Conservation (phyloP, 2,329 filamentous ascomycete species). For the Fusarium virguliforme region DNA sequence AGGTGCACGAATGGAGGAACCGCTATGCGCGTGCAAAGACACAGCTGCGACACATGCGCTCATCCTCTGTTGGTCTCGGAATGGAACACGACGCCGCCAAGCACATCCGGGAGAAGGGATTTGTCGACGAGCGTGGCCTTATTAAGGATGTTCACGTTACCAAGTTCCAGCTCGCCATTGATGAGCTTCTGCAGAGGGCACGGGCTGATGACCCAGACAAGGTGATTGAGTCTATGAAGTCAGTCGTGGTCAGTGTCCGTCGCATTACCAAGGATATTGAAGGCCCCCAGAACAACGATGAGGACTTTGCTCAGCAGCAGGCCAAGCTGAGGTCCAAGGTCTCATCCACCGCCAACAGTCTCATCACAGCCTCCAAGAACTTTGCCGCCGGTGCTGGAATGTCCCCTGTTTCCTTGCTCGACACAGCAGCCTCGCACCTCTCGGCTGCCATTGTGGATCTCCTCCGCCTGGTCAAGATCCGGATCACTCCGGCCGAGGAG, state of each 20-base stretch:
- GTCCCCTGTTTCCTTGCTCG: constrained; percentile 92
- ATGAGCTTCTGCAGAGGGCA: constrained; percentile 87
- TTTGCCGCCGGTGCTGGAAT: constrained; percentile 87
- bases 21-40: constrained; percentile 92
- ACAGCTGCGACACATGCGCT: constrained; percentile 85
- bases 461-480: constrained; percentile 86
- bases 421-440: constrained; percentile 93
- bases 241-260: constrained; percentile 85
- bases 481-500: constrained; percentile 80
- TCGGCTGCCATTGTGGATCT: constrained; percentile 90
- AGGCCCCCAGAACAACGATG: constrained; percentile 68
- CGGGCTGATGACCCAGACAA: constrained; percentile 80
- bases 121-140: constrained; percentile 80
- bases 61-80: constrained; percentile 82
- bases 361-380: constrained; percentile 96
- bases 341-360: constrained; percentile 93
- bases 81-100: constrained; percentile 79
- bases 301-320: constrained; percentile 71
- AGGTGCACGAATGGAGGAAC: constrained; percentile 91
- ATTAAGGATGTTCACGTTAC: constrained; percentile 95
- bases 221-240: constrained; percentile 89
- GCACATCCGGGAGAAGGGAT: constrained; percentile 76
- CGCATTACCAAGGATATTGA: constrained; percentile 88
- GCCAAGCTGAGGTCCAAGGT: constrained; percentile 84
- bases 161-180: constrained; percentile 93